Evolutionary conservation across 768 basidiomycete genomes (phyloP), one percentile per base, ranked within the genome.

Genomic region (Suillus lakei): DNA sequence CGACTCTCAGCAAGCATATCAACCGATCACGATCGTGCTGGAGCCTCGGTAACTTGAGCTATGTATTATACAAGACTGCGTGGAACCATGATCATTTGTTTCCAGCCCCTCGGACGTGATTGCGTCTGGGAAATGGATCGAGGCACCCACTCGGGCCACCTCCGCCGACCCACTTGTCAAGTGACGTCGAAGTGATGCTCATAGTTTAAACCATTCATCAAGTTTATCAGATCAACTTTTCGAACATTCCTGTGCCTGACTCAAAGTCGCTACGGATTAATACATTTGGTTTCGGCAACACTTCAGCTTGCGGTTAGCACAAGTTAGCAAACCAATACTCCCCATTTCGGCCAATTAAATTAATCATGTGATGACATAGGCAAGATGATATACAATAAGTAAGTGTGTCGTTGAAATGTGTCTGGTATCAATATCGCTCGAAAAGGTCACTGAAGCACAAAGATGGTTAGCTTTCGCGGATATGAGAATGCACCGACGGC

Each of bases 401-500:
- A 53, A 50, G 21, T 61, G 36, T 4, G 38, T 55, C n/a, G 23
- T 59, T 30, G 36, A 21, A 61, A 39, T 28, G 55, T 60, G 62
- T 38, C 10, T 59, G 16, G 55, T 28, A 63, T 59, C 38, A 63
- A 38, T 38, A 62, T 60, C 53, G 32, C 53, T 54, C 32, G 12
- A 34, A 30, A 62, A 38, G 55, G 41, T 63, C 62, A 63, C 62
- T 63, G 9, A 21, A 23, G 38, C 16, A 39, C 62, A 56, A 39
- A 18, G n/a, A 28, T 28, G 62, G 56, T 63, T 61, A 63, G 62
- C 21, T 12, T 26, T 5, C 15, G 7, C 51, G 38, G 21, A 38
- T 44, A 72, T 67, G 21, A 32, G 28, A 21, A 16, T 36, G 13
- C 46, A n/a, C 67, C 50, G 15, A 26, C 34, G 34, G 54, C 55